phyloP scores from a whole-genome alignment of 495 filamentous ascomycete species.

The Xylaria sp. region DNA sequence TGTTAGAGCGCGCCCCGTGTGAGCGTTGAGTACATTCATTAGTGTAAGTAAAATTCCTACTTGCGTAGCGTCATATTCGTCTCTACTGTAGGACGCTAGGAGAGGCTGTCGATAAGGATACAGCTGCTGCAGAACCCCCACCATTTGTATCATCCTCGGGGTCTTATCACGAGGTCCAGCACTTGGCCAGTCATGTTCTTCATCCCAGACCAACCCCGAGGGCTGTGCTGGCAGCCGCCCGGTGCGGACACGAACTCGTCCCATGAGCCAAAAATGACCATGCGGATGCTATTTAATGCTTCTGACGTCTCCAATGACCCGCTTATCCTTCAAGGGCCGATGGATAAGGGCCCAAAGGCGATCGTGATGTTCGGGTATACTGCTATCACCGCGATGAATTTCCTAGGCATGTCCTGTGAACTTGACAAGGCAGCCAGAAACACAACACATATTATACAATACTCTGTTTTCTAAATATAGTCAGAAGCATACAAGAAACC shows the following conservation, averaged over 20 bases:
- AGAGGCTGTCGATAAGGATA: conserved; percentile 14
- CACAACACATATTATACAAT: neutral
- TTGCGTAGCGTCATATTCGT: conserved; percentile 7
- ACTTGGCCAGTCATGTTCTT: conserved; percentile 4
- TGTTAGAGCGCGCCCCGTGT: neutral
- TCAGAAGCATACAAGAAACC: neutral
- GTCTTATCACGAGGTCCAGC: conserved; percentile 20
- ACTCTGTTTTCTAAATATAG: neutral
- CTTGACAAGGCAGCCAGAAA: too few species aligned
- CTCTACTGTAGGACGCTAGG: too few species aligned
- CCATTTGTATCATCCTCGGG: neutral
- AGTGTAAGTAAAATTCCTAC: neutral
- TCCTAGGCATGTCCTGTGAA: too few species aligned
- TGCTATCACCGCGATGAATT: neutral
- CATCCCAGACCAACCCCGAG: conserved; percentile 4
- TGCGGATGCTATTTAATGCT: neutral
- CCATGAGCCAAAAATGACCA: conserved; percentile 3
- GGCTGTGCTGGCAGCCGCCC: conserved; percentile 20
- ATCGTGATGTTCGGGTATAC: neutral
- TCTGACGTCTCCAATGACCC: conserved; percentile 10
- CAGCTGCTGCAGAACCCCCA: neutral
- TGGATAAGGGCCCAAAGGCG: neutral
- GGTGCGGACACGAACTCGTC: conserved; percentile 7
- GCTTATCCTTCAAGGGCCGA: conserved; percentile 1
- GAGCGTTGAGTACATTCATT: too few species aligned